These are phyloP conservation scores for Arabis alpina DNA, from an alignment of 345 rosid genomes.

Conservation along the genomic window DNA sequence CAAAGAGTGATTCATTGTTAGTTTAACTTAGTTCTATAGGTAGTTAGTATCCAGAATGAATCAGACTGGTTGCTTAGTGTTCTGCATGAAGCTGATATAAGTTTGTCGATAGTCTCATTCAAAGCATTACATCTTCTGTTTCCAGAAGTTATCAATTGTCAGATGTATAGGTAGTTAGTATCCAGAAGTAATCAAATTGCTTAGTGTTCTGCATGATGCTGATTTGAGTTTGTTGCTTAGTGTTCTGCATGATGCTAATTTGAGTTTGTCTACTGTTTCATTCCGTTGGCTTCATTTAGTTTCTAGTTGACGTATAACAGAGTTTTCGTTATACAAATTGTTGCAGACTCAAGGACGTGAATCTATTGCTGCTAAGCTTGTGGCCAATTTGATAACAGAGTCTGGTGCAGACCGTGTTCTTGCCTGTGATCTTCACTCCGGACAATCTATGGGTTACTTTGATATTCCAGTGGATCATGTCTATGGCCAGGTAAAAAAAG, in stretches of 20 bases:
- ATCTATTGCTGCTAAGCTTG: constrained; percentile 77
- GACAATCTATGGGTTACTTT: constrained; percentile 99
- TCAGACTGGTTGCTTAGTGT: constrained; percentile 16
- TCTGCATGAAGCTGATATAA: constrained; percentile 9
- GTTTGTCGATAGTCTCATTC: background rate
- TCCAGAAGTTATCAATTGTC: too few relatives aligned
- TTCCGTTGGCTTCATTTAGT: constrained; percentile 10
- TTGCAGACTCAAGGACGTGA: constrained; percentile 96
- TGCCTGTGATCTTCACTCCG: constrained; percentile 99
- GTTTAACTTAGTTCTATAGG: too few relatives aligned
- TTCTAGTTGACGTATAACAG: background rate
- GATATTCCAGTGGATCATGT: constrained; percentile 98
- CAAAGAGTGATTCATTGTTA: too few relatives aligned
- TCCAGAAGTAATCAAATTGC: background rate
- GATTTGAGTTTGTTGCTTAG: constrained; percentile 22
- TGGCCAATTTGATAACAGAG: constrained; percentile 54
- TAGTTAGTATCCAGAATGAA: background rate
- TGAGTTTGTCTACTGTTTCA: constrained; percentile 7
- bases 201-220: constrained; percentile 10
- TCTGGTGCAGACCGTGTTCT: constrained; percentile 98
- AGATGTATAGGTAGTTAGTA: background rate
- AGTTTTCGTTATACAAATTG: constrained; percentile 1
- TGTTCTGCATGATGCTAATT: constrained; percentile 3
- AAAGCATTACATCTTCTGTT: too few relatives aligned
- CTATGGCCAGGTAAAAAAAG: constrained; percentile 74